Percentiles rank a stretch among this genome's conserved stretches.
Evolutionary conservation across 73 alveolate genomes (phyloP).

Genomic region (Breviolum minutum): DNA sequence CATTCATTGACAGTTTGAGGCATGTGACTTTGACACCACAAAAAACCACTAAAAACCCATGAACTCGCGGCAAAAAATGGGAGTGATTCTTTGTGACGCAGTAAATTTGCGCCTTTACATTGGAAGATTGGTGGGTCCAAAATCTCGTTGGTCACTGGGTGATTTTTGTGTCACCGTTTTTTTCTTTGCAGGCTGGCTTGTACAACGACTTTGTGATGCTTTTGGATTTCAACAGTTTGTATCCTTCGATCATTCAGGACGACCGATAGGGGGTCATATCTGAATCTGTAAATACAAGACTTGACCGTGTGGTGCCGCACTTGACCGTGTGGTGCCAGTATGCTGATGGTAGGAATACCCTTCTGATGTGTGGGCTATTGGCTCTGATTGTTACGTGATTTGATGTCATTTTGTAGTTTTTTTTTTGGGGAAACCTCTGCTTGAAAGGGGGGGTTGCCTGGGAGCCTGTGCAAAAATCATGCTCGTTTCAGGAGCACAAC

Average conservation of each 20-base stretch:
- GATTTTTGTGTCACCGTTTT: background rate
- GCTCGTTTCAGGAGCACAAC: constrained; percentile 98
- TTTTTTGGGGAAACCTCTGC: background rate
- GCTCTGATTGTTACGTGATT: too few species aligned
- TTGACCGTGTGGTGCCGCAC: too few species aligned
- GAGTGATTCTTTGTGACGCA: too few species aligned
- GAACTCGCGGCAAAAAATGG: too few species aligned
- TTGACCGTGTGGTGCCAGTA: too few species aligned
- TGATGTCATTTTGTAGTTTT: background rate
- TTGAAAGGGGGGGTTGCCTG: background rate
- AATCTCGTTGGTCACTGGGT: too few species aligned
- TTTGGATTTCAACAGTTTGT: constrained; percentile 99
- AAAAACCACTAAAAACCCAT: too few species aligned
- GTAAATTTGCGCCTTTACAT: too few species aligned
- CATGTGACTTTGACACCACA: background rate
- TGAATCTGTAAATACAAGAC: too few species aligned
- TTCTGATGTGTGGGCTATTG: too few species aligned
- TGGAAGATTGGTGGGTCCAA: too few species aligned
- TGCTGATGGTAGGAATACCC: too few species aligned
- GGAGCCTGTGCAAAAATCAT: background rate
- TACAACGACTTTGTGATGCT: constrained; percentile 99
- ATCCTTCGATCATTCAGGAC: constrained; percentile 99
- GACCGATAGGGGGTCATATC: background rate
- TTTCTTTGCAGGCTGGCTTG: constrained; percentile 97
- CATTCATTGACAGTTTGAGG: background rate